These are phyloP conservation scores for Diplodia sapinea DNA, from an alignment of 2,329 filamentous ascomycete species.

Conservation along the genomic window DNA sequence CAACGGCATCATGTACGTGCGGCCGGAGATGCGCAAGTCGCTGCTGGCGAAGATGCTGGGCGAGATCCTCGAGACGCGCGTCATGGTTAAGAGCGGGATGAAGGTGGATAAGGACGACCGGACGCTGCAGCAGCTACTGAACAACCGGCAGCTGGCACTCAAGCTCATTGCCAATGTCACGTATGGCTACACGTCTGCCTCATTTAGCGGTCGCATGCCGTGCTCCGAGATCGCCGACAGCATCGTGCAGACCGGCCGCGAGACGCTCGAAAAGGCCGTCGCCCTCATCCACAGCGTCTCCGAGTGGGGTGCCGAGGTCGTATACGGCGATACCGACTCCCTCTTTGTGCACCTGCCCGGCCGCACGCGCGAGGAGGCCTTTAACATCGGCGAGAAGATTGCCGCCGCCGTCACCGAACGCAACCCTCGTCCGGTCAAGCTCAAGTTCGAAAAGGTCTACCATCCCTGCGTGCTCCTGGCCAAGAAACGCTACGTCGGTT, in stretches of 20 bases:
- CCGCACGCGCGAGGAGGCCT: conserved; percentile 84
- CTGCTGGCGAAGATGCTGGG: conserved; percentile 94
- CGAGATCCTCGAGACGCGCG: conserved; percentile 91
- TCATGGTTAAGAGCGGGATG: conserved; percentile 99
- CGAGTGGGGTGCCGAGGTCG: conserved; percentile 92
- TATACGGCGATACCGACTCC: conserved; percentile 97
- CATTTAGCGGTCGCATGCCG: conserved; percentile 96
- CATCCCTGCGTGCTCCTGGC: conserved; percentile 91
- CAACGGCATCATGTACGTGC: conserved; percentile 96
- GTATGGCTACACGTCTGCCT: conserved; percentile 96
- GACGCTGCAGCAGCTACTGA: conserved; percentile 80
- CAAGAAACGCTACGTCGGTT: conserved; percentile 97
- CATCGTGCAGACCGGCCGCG: conserved; percentile 93
- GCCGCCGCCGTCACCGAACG: conserved; percentile 82
- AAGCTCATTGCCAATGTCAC: conserved; percentile 99
- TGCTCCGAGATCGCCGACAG: conserved; percentile 98
- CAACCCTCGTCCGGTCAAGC: conserved; percentile 89
- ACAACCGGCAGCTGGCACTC: conserved; percentile 90
- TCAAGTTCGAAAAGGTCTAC: conserved; percentile 99
- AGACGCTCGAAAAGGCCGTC: conserved; percentile 93
- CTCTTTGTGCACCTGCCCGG: conserved; percentile 90
- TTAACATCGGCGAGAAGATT: conserved; percentile 91
- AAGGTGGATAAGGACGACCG: conserved; percentile 90
- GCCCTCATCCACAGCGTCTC: conserved; percentile 87
- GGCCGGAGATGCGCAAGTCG: conserved; percentile 83